Evolutionary conservation across 176 grass and related monocot species (phyloP).

Genomic region (Avena sativa): DNA sequence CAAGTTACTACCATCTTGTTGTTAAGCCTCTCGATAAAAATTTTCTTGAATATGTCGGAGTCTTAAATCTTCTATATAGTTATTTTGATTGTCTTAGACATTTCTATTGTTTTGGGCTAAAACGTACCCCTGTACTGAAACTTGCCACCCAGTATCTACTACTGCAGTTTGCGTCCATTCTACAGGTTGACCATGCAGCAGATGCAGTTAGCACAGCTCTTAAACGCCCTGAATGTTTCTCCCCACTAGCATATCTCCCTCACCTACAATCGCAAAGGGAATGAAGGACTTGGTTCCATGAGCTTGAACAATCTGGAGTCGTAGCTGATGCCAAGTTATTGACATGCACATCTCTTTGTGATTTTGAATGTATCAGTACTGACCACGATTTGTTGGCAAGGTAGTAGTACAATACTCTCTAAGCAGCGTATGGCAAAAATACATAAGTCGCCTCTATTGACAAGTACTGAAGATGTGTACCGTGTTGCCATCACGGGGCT

Average conservation of each 20-base stretch:
- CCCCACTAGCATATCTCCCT: not conserved
- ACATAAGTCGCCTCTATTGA: not conserved
- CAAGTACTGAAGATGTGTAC: not conserved
- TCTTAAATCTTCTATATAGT: too few relatives aligned
- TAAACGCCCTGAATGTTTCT: not conserved
- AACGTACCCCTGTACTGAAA: not conserved
- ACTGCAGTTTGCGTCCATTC: not conserved
- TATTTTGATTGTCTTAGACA: too few relatives aligned
- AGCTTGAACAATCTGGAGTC: conserved; percentile 33
- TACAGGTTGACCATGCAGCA: conserved; percentile 36
- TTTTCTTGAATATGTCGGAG: too few relatives aligned
- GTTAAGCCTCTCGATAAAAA: too few relatives aligned
- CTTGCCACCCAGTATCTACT: not conserved
- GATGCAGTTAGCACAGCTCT: conserved; percentile 33
- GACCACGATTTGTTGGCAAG: not conserved
- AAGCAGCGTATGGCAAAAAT: not conserved
- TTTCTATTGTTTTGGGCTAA: too few relatives aligned
- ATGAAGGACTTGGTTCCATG: conserved; percentile 32
- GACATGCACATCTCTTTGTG: not conserved
- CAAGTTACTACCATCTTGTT: too few relatives aligned
- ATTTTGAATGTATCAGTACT: not conserved
- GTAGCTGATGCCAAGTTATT: conserved; percentile 42
- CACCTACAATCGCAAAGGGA: not conserved
- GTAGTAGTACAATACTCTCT: not conserved
- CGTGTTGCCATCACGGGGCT: too few relatives aligned